phyloP scores from a whole-genome alignment of 306 rosid species.

The Benincasa hispida region DNA sequence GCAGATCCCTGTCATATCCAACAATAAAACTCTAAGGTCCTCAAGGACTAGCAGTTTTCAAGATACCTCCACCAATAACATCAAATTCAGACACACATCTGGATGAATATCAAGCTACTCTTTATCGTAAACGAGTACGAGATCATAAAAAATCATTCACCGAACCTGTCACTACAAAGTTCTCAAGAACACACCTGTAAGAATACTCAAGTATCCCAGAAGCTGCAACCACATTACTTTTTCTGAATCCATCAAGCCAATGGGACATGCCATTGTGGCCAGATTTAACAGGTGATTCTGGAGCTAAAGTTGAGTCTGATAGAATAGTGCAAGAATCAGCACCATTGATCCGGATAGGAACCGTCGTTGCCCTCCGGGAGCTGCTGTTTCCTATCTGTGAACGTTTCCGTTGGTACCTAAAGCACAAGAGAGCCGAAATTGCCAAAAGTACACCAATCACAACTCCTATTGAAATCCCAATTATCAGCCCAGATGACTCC shows the following conservation, averaged over 20 bases:
- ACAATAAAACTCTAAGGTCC: neutral
- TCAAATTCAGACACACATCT: neutral
- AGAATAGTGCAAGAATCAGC: slow-evolving; percentile 61
- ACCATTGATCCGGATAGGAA: slow-evolving; percentile 84
- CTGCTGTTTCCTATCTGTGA: slow-evolving; percentile 97
- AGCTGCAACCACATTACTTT: slow-evolving; percentile 57
- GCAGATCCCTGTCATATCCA: slow-evolving; percentile 64
- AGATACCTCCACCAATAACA: neutral
- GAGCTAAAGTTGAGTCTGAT: slow-evolving; percentile 87
- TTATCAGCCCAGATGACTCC: slow-evolving; percentile 72
- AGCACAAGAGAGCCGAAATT: slow-evolving; percentile 57
- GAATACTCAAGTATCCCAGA: slow-evolving; percentile 93
- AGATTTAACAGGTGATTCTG: slow-evolving; percentile 89
- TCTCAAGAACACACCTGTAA: slow-evolving; percentile 53
- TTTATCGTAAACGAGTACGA: neutral
- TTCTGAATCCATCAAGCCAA: slow-evolving; percentile 83
- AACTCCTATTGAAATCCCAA: slow-evolving; percentile 87
- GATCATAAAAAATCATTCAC: neutral
- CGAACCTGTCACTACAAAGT: neutral
- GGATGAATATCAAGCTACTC: neutral
- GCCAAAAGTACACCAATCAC: slow-evolving; percentile 89
- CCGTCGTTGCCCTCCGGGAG: slow-evolving; percentile 70
- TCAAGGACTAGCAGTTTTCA: neutral
- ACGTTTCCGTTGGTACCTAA: slow-evolving; percentile 66
- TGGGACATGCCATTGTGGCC: slow-evolving; percentile 41